Percentiles rank a stretch among this genome's conserved stretches.
phyloP scores from a whole-genome alignment of 257 asterid genomes.

The Hygrophila difformis region DNA sequence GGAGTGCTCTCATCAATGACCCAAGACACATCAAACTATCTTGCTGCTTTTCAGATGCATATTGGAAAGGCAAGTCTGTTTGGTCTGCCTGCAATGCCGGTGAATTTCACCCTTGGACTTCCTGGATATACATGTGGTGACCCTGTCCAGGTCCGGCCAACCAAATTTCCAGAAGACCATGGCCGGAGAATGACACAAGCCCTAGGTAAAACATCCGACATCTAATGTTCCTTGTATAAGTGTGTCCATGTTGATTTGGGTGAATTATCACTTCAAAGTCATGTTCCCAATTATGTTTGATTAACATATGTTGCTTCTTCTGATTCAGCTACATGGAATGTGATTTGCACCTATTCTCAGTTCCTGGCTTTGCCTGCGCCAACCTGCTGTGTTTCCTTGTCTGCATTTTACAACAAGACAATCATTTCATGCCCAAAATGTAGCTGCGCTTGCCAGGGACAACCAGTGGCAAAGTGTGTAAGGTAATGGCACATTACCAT shows the following conservation, averaged over 20 bases:
- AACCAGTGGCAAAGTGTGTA: constrained; percentile 30
- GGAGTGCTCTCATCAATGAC: constrained; percentile 65
- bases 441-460: constrained; percentile 63
- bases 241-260: background rate
- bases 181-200: constrained; percentile 76
- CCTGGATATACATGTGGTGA: constrained; percentile 71
- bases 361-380: constrained; percentile 53
- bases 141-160: constrained; percentile 44
- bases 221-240: background rate
- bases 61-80: constrained; percentile 21
- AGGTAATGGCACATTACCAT: constrained; percentile 44
- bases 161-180: constrained; percentile 37
- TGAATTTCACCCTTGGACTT: constrained; percentile 44
- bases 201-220: constrained; percentile 30
- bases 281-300: too few relatives aligned
- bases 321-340: constrained; percentile 59
- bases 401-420: constrained; percentile 62
- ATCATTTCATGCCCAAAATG: constrained; percentile 60
- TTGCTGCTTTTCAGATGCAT: constrained; percentile 43
- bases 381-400: constrained; percentile 64
- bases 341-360: constrained; percentile 69
- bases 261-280: background rate
- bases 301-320: constrained; percentile 1
- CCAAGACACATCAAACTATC: constrained; percentile 33
- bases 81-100: constrained; percentile 24